A percentile compares a stretch with the other conserved stretches of the same genome.
Conservation (phyloP, 352 stramenopile genomes). For the Phytophthora kernoviae region DNA sequence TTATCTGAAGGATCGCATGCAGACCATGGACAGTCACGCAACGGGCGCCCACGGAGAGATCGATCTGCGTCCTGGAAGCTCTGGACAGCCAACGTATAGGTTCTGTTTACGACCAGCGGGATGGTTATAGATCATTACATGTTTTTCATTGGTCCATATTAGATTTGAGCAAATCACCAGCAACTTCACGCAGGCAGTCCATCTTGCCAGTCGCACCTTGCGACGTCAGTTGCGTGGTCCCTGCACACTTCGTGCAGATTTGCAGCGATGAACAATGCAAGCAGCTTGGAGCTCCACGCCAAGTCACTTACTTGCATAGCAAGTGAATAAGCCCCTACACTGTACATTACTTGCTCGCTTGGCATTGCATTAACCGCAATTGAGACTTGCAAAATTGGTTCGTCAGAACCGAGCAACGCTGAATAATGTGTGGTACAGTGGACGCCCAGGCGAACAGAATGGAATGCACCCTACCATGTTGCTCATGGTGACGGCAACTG, state of each 20-base stretch:
- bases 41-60: slow-evolving; percentile 20
- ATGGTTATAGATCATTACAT: slow-evolving; percentile 13
- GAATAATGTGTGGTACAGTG: neutral
- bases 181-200: slow-evolving; percentile 5
- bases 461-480: too few relatives aligned
- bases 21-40: slow-evolving; percentile 14
- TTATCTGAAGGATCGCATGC: slow-evolving; percentile 9
- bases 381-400: slow-evolving; percentile 1
- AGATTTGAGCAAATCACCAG: slow-evolving; percentile 8
- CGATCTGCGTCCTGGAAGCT: slow-evolving; percentile 42
- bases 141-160: too few relatives aligned
- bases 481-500: slow-evolving; percentile 11
- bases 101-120: neutral
- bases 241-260: neutral
- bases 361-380: too few relatives aligned
- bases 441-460: too few relatives aligned
- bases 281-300: neutral
- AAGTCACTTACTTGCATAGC: neutral
- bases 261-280: neutral
- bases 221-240: neutral
- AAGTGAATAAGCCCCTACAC: neutral
- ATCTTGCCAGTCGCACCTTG: slow-evolving; percentile 28
- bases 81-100: slow-evolving; percentile 40
- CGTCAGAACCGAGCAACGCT: slow-evolving; percentile 3
- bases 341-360: slow-evolving; percentile 9